Evolutionary conservation across 2,329 filamentous ascomycete genomes (phyloP), one percentile per base, ranked within the genome.

Genomic region (Dactylellina haptotyla): DNA sequence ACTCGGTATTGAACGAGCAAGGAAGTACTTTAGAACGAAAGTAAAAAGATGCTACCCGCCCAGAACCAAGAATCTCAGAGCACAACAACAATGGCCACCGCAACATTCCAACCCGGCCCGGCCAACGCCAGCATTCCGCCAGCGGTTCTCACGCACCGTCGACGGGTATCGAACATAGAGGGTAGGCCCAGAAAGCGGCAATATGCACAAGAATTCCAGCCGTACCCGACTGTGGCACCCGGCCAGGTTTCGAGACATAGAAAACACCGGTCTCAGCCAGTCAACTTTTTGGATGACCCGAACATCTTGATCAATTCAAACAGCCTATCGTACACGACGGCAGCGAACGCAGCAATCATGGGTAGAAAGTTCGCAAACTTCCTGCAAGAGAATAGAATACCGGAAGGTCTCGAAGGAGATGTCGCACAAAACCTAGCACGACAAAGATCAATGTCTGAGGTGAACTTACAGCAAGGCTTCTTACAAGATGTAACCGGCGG

Each of bases 11-110:
- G 37, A 39, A 26, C 54, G 23, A 61, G 46, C 37, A 64, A 43
- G n/a, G 30, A 58, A 48, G 50, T 69, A 39, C 26, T 46, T 71
- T 39, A 58, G 53, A 71, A 46, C 41, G 41, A 41, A 48, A 69
- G 12, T 20, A 51, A 30, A 54, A 72, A 34, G 51, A 72, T 72
- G 67, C 59, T 72, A 50, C 67, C 67, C 59, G 59, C 59, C 67
- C 67, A 72, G 67, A 72, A 72, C 25, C 67, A 72, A 65, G 67
- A 72, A 72, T 65, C 67, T 61, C 59, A 65, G 54, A 64, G 28
- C 41, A 50, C 58, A 51, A 63, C 59, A 63, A 54, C 67, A 65
- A 72, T 72, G 67, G 61, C 67, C 59, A 72, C 67, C 67, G 46
- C 67, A 65, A 34, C 67, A 72, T 72, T 72, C 67, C 59, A 72